These are phyloP conservation scores for Lachancea kluyveri DNA, from an alignment of 805 yeast genomes.

Conservation along the genomic window DNA sequence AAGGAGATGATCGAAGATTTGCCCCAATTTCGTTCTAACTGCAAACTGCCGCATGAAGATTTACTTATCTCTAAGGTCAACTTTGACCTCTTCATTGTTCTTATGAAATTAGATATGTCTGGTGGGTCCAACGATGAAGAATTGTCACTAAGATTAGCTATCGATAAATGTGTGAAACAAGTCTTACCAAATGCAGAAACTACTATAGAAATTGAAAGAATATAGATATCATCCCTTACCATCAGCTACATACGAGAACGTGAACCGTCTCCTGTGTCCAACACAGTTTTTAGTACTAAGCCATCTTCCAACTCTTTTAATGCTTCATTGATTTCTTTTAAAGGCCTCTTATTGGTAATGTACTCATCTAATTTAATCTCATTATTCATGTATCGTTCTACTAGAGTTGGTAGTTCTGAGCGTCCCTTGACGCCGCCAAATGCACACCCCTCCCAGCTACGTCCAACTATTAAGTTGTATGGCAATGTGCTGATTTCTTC, in stretches of 20 bases:
- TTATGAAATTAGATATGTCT: conserved; percentile 48
- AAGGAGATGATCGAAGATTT: conserved; percentile 39
- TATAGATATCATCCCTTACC: no score
- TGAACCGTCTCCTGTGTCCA: no score
- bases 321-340: conserved; percentile 77
- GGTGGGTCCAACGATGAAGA: conserved; percentile 77
- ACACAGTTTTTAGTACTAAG: conserved; percentile 88
- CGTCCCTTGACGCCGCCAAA: conserved; percentile 99
- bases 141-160: conserved; percentile 37
- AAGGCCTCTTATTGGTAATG: conserved; percentile 81
- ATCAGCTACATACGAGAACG: no score
- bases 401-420: conserved; percentile 86
- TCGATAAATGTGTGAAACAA: conserved; percentile 24
- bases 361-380: conserved; percentile 87
- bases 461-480: conserved; percentile 97
- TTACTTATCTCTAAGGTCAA: conserved; percentile 57
- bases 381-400: conserved; percentile 77
- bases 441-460: conserved; percentile 99
- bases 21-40: conserved; percentile 47
- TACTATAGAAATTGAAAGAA: conserved; percentile 28
- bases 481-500: conserved; percentile 95
- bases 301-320: conserved; percentile 95
- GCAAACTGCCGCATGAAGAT: conserved; percentile 36
- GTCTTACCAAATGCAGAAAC: conserved; percentile 23
- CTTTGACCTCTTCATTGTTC: conserved; percentile 51